These are phyloP conservation scores for Vicia sativa DNA, from an alignment of 306 rosid species.

Conservation along the genomic window DNA sequence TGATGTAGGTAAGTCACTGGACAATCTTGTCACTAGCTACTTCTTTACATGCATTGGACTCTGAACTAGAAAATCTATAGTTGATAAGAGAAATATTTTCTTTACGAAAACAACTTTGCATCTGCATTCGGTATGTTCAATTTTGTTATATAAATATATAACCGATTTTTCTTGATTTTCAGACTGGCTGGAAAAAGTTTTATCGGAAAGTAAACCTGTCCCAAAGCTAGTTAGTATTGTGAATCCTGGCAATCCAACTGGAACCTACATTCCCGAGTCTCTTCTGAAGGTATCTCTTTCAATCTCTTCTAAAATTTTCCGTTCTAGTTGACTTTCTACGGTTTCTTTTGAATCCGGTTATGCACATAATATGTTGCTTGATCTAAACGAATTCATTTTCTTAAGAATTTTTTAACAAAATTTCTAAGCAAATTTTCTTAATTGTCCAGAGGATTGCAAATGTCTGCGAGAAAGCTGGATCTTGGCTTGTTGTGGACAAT, in stretches of 20 bases:
- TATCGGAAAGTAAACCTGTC: constrained; percentile 72
- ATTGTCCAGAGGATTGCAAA: constrained; percentile 79
- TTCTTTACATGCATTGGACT: constrained; percentile 20
- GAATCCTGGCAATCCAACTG: constrained; percentile 93
- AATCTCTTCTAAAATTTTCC: constrained; percentile 1
- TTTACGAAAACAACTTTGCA: neutral
- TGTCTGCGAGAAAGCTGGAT: constrained; percentile 74
- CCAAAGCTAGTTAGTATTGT: constrained; percentile 94
- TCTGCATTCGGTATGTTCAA: neutral
- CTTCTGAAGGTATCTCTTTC: constrained; percentile 74
- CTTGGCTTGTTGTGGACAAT: constrained; percentile 91
- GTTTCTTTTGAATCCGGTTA: constrained; percentile 7
- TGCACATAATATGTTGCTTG: constrained; percentile 21
- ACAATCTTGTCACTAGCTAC: constrained; percentile 4
- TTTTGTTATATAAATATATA: constrained; percentile 26
- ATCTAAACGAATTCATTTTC: constrained; percentile 5
- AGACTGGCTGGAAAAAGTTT: constrained; percentile 85
- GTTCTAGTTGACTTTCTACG: neutral
- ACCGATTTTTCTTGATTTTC: constrained; percentile 43
- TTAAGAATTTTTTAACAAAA: neutral
- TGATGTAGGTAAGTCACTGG: constrained; percentile 69
- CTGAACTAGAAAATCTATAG: neutral
- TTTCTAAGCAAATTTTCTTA: constrained; percentile 42
- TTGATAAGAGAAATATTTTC: too few species aligned
- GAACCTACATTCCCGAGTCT: constrained; percentile 86